Evolutionary conservation across 371 early-diverging fungal genomes (phyloP), one percentile per base, ranked within the genome.

Genomic region (Rhizomucor miehei): DNA sequence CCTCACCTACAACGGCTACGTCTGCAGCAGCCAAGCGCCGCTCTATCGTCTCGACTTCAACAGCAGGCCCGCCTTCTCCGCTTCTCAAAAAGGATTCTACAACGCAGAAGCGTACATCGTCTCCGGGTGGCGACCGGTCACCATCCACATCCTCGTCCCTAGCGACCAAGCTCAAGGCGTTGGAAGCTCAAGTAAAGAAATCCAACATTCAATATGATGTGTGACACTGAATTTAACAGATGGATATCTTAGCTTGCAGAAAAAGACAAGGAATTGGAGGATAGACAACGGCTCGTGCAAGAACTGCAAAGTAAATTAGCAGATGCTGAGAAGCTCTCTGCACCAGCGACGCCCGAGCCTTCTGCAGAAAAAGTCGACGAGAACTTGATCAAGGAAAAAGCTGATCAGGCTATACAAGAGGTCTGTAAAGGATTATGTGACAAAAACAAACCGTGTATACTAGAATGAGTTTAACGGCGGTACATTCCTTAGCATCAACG

Each of bases 231-330:
- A n/a, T n/a, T 8, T 29, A 36, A 20, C 29, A 44, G n/a, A 9
- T 5, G 34, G 20, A 41, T 6, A 14, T 46, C 21, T 10, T 51
- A 65, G 69, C 47, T 65, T 43, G 51, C 53, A 24, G 48, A 62
- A n/a, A 46, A 54, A 43, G 52, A 57, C 17, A 48, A 56, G 39
- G 12, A 53, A 21, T 24, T 71, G 23, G 57, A 54, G 12, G 57
- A 69, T 45, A 62, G 66, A 21, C 62, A 74, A 23, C 47, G 53
- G 12, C 39, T 63, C 37, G 39, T 75, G 13, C 48, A 71, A 16
- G 62, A 54, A 13, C 51, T 75, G 21, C 63, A 65, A 51, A 54
- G 34, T 19, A 54, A 51, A 39, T 38, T 60, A 47, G 37, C 54
- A 23, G 56, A 10, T 17, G 38, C 48, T 3, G 57, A 51, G 16